Conservation (phyloP, 768 basidiomycete species). For the Rhizopogon vinicolor region DNA sequence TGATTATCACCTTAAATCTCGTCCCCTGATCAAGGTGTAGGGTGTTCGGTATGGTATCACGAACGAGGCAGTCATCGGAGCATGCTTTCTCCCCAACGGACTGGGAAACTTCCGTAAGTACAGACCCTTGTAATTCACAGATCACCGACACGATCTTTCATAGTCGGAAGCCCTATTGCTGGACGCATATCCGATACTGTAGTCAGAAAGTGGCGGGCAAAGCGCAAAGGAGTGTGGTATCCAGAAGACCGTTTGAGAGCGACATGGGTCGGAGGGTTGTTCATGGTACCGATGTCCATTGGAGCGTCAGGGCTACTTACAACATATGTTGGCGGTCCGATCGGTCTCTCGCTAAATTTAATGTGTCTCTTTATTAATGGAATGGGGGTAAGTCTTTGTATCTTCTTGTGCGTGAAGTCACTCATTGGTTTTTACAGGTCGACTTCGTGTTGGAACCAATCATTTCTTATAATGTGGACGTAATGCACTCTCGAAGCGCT, state of each 20-base stretch:
- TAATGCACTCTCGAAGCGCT: conserved; percentile 54
- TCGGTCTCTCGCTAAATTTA: conserved; percentile 45
- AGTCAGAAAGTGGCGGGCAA: conserved; percentile 39
- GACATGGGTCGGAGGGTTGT: conserved; percentile 1
- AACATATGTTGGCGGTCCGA: conserved; percentile 38
- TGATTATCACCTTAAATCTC: not conserved
- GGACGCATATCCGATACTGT: conserved; percentile 52
- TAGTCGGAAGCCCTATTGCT: conserved; percentile 55
- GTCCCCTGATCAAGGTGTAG: conserved; percentile 26
- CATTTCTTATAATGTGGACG: conserved; percentile 52
- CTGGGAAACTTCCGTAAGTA: conserved; percentile 40
- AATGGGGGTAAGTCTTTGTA: no score
- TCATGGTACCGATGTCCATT: conserved; percentile 47
- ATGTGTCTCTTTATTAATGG: conserved; percentile 34
- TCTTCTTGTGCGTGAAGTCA: not conserved
- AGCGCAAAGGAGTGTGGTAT: conserved; percentile 49
- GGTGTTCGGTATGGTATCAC: conserved; percentile 30
- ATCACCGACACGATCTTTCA: not conserved
- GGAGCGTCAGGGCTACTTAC: conserved; percentile 42
- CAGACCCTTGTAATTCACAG: not conserved
- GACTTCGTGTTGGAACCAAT: conserved; percentile 48
- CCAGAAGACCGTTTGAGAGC: conserved; percentile 58
- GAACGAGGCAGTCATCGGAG: conserved; percentile 13
- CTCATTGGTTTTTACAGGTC: conserved; percentile 27
- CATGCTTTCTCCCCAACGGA: conserved; percentile 20